Base-by-base conservation (phyloP, 768 basidiomycete genomes). In the Rhodotorula diobovata region DNA sequence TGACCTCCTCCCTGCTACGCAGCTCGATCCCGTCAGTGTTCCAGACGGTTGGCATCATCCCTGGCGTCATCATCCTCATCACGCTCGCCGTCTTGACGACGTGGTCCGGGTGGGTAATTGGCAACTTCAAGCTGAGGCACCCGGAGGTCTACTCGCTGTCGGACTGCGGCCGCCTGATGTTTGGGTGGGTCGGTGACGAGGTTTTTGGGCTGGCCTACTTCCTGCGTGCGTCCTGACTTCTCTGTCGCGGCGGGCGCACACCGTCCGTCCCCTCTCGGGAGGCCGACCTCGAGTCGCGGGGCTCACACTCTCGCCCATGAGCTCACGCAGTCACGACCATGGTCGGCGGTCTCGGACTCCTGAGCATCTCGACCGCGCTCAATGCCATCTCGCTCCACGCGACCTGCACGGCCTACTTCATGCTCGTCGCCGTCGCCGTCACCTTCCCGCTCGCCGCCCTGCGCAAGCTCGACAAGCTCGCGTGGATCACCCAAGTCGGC, bases 331-430 rank as follows among this genome's bases (percentile, higher is more conserved):
- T 53, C 14, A 53, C 51, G n/a, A 53, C 51, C 8, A 30, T 55
- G 18, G 69, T 76, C 62, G 75, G 77, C 30, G 78, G 76, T 25
- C 68, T 75, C 28, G 78, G 75, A 25, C 68, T 80, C 54, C 73
- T 81, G 9, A 72, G 75, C 21, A 69, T 79, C 50, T 77, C 79
- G 6, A 79, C 80, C 72, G 78, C 81, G 9, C 74, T 80, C 59
- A 81, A 81, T 76, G 76, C 79, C 50, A 71, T 80, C 37, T 75
- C 78, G 23, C 58, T 57, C 30, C 79, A 80, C 68, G 79, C 75
- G 18, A 79, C 79, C 0, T 81, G 81, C 67, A 80, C 80, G 12
- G 79, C 79, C 55, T 79, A 77, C 23, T 81, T 78, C 23, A 78
- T 77, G 25, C 77, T 72, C 10, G 75, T 81, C 50, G 77, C 70